Evolutionary conservation across 2,329 filamentous ascomycete genomes (phyloP), one percentile per base, ranked within the genome.

Genomic region (Sporothrix pseudoabietina): DNA sequence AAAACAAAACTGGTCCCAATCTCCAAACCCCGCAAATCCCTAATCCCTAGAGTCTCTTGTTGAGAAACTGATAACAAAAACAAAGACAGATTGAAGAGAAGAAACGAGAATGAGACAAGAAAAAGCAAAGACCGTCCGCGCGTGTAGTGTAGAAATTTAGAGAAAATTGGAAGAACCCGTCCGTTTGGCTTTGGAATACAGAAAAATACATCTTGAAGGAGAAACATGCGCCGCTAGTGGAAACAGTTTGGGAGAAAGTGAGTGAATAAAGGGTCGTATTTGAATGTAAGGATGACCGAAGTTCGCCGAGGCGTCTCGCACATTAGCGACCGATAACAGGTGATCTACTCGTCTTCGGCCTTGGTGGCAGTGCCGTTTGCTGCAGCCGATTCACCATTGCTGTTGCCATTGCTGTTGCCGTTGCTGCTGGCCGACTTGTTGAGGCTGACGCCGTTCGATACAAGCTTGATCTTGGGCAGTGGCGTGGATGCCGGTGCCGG

Each of bases 381-480:
- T 2, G 73, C 19, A 4, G 61, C 26, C 22, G 14, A 49, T 49
- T 49, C 44, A 49, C 44, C 44, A 19, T 49, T 49, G 12, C 26
- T 30, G 47, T 69, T 73, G 52, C 26, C 32, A 7, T 26, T 39
- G 22, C 47, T 55, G 74, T 75, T 63, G 44, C 59, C 69, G 54
- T 47, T 41, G 44, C 71, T 54, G 54, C 47, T 71, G 10, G 72
- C 57, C 19, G 30, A 32, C 44, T 57, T 75, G 68, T 65, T 47
- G 30, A 70, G 57, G 55, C 69, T 73, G 30, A 69, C 71, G 4
- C 75, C 75, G 52, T 77, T 78, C 0, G 77, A 77, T 10, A 78
- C 76, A 4, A 78, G 74, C 75, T 77, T 78, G 71, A 78, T 78
- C 74, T 77, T 78, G 16, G 76, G 75, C 30, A 75, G 71, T 16